These are phyloP conservation scores for Fusarium sp. DNA, from an alignment of 2,329 filamentous ascomycete genomes.

Conservation along the genomic window DNA sequence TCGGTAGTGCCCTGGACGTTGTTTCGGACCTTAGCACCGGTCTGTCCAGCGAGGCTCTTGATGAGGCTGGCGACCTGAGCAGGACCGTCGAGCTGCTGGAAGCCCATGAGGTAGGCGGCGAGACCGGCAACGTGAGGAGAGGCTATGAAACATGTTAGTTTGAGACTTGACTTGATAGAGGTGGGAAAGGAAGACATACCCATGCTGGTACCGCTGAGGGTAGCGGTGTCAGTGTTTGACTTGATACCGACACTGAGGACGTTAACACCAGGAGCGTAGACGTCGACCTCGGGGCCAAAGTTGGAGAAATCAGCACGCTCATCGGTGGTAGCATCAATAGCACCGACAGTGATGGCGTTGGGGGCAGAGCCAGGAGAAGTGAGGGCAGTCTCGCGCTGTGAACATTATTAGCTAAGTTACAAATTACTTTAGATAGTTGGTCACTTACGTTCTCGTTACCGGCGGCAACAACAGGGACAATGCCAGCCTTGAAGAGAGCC, in stretches of 20 bases:
- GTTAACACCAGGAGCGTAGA: slow-evolving; percentile 66
- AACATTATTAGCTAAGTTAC: slow-evolving; percentile 8
- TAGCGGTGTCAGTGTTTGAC: slow-evolving; percentile 56
- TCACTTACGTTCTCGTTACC: slow-evolving; percentile 63
- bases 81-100: slow-evolving; percentile 59
- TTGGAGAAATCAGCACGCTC: slow-evolving; percentile 65
- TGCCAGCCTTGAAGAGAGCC: slow-evolving; percentile 58
- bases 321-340: slow-evolving; percentile 63
- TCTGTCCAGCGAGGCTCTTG: slow-evolving; percentile 60
- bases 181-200: slow-evolving; percentile 43
- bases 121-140: slow-evolving; percentile 74
- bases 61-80: slow-evolving; percentile 57
- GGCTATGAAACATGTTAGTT: slow-evolving; percentile 50
- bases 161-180: background rate
- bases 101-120: slow-evolving; percentile 72
- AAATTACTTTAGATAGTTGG: background rate
- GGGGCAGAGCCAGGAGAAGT: slow-evolving; percentile 65
- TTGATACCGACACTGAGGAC: slow-evolving; percentile 63
- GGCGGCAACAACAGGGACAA: slow-evolving; percentile 68
- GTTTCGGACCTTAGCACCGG: slow-evolving; percentile 55
- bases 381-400: slow-evolving; percentile 57
- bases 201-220: slow-evolving; percentile 69
- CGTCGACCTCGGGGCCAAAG: slow-evolving; percentile 63
- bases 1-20: slow-evolving; percentile 58
- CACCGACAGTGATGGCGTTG: slow-evolving; percentile 69